Base-by-base conservation (phyloP, 352 stramenopile species). In the Phytophthora ramorum region DNA sequence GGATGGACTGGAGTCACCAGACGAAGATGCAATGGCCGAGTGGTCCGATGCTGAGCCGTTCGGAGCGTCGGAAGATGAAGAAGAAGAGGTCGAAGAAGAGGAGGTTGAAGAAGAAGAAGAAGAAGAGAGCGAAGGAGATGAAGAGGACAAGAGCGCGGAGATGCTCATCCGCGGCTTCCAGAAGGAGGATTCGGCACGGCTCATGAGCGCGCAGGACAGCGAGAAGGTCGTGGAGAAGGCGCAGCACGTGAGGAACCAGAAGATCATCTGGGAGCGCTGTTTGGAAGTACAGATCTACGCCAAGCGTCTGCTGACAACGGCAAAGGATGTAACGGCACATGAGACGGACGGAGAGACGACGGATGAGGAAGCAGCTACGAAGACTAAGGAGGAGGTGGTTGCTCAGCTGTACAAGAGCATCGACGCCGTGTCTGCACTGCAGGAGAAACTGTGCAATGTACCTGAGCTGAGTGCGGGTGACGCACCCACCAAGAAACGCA, bases 11-110 rank as follows among this genome's bases (percentile, higher is more conserved):
- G 69, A 85, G 9, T 95, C 86, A 20, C 86, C 84, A 0, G 84
- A 94, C 24, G 88, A 96, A 50, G 88, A 87, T 41, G 83, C 75
- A 10, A 82, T 94, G 63, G 83, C 74, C 16, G 71, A 88, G 13
- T 96, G 88, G 88, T 95, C 88, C 0, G 88, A 95, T 16, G 88
- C 83, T 0, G 83, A 96, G 71, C 85, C 85, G 5, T 96, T 96
- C 44, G 88, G 81, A 4, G 78, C 58, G 3, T 95, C 86, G 8
- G 87, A 91, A n/a, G 65, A 76, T 4, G 72, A 79, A 6, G 71
- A 87, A 22, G 73, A 78, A n/a, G 67, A 78, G 1, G 67, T 63
- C 0, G 63, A 76, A 16, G 61, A 76, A 0, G 49, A 76, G 6
- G 72, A 75, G 3, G 70, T 79, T 4, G 63, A 69, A 4, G 66